A percentile compares a stretch with the other conserved stretches of the same genome.
Conservation (phyloP, 352 stramenopile species). For the Phytophthora citrophthora region DNA sequence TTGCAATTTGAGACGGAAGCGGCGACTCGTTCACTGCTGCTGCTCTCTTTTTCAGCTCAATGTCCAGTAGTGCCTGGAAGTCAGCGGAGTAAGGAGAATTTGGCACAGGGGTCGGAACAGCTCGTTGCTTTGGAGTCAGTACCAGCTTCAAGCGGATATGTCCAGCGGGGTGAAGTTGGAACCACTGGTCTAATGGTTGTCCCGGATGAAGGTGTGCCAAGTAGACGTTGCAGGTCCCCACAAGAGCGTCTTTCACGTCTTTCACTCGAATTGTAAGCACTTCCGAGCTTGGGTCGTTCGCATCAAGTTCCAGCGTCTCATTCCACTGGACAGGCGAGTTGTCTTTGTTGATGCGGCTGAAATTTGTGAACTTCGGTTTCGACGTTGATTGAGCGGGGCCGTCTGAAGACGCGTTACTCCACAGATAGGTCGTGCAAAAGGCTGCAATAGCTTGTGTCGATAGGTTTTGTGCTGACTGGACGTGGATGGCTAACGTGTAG, state of each 20-base stretch:
- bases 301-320: conserved; percentile 22
- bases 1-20: conserved; percentile 12
- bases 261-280: conserved; percentile 31
- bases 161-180: conserved; percentile 45
- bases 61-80: conserved; percentile 19
- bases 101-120: background rate
- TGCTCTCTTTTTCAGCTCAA: conserved; percentile 17
- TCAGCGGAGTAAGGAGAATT: conserved; percentile 9
- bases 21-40: conserved; percentile 7
- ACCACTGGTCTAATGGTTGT: conserved; percentile 47
- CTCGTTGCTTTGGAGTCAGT: conserved; percentile 19
- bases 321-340: conserved; percentile 25
- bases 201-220: conserved; percentile 41
- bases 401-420: conserved; percentile 12
- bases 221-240: conserved; percentile 54
- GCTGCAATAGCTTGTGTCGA: conserved; percentile 4
- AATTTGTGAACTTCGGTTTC: conserved; percentile 23
- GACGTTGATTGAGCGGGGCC: conserved; percentile 1
- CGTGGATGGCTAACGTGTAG: conserved; percentile 12
- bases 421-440: conserved; percentile 28
- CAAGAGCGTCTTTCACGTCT: conserved; percentile 23
- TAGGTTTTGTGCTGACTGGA: conserved; percentile 22
- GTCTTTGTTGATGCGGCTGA: background rate
- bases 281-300: conserved; percentile 2
- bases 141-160: conserved; percentile 47